Base-by-base conservation (phyloP, 2,329 filamentous ascomycete species). In the Aspergillus fumigatiaffinis region DNA sequence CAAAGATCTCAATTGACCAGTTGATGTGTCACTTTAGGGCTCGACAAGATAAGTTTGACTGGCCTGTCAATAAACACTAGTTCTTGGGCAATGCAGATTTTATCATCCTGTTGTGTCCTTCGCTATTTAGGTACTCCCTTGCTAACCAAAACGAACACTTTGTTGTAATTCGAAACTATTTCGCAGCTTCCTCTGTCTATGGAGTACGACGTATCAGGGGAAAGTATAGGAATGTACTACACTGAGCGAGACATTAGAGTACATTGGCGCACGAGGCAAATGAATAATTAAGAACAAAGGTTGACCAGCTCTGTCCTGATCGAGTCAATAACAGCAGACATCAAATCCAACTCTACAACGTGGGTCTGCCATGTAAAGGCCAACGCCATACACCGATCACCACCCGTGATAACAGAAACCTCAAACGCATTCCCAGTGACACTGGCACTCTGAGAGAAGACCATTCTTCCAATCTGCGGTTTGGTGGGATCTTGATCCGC, bases 391-490 rank as follows among this genome's bases (percentile, higher is more conserved):
- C 74, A 75, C 1, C 75, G 76, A 68, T 81, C 77, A 4, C 70
- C 71, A 14, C 79, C 79, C 0, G 77, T 78, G 14, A 76, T 68
- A 53, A 71, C 70, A 44, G 73, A 78, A 6, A 78, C 65, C 14
- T 66, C 67, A 46, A 81, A 59, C 3, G 74, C 73, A 28, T 67
- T 64, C 0, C 76, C 74, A 2, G 71, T 67, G 1, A 75, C 72
- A 60, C 69, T 73, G 2, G 71, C 68, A 60, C 74, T 75, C 60
- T 81, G 78, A 25, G 77, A 78, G 54, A 82, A 80, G 3, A 77
- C 58, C 63, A 79, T 72, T 3, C 75, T 70, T 1, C 72, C 73
- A 28, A 80, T 69, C 20, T 57, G 62, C 62, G 71, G 64, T 7
- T 57, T 54, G 32, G 59, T 55, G 4, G 61, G 12, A 14, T 58